Conservation (phyloP, 2,329 filamentous ascomycete species). For the Colletotrichum ledebouriae region DNA sequence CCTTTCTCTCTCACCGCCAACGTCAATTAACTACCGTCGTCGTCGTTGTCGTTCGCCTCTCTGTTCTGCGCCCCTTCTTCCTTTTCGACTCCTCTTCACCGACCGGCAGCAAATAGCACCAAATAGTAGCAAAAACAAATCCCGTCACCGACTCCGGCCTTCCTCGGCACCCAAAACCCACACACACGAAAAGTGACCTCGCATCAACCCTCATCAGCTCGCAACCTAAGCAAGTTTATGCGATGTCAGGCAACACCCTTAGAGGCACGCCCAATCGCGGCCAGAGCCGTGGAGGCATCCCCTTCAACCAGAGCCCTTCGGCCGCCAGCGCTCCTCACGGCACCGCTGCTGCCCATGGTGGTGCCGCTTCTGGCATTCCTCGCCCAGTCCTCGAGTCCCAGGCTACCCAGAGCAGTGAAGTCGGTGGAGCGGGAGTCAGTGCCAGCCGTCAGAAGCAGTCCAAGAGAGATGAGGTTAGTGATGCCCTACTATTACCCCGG, state of each 20-base stretch:
- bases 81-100: background rate
- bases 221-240: constrained; percentile 58
- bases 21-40: constrained; percentile 9
- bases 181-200: constrained; percentile 27
- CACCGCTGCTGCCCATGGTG: constrained; percentile 4
- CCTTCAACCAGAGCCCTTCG: constrained; percentile 71
- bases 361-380: constrained; percentile 73
- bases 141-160: constrained; percentile 16
- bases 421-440: constrained; percentile 79
- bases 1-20: constrained; percentile 3
- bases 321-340: constrained; percentile 20
- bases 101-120: constrained; percentile 7
- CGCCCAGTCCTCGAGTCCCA: constrained; percentile 76
- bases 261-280: constrained; percentile 77
- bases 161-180: constrained; percentile 33
- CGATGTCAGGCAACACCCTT: constrained; percentile 73
- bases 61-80: background rate
- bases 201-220: constrained; percentile 40
- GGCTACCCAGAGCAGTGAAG: constrained; percentile 70
- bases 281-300: constrained; percentile 69
- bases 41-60: background rate
- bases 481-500: constrained; percentile 30
- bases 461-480: constrained; percentile 95
- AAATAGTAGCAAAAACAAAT: constrained; percentile 5
- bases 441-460: constrained; percentile 96